Evolutionary conservation across 1,284 basidiomycete genomes (phyloP).

Genomic region (Volvariella surrecta): DNA sequence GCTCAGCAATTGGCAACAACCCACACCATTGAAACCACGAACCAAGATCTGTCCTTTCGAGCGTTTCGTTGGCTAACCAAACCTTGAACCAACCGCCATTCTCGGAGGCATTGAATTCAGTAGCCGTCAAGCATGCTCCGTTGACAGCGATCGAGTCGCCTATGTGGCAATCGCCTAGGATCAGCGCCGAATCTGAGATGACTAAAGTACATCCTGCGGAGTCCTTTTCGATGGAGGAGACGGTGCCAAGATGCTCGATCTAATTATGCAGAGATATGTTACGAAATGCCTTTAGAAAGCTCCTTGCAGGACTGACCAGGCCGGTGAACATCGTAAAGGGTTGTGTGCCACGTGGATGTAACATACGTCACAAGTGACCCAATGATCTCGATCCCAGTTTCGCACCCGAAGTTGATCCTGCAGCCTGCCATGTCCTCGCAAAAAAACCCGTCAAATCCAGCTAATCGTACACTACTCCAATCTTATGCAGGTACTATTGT

Average conservation of each 20-base stretch:
- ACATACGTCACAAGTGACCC: background rate
- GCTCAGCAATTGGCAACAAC: background rate
- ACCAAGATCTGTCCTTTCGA: conserved; percentile 89
- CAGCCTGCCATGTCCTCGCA: too few species aligned
- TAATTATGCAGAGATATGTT: conserved; percentile 16
- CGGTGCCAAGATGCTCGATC: conserved; percentile 79
- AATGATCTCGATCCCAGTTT: too few species aligned
- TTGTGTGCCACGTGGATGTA: conserved; percentile 6
- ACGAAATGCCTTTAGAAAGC: background rate
- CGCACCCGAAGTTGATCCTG: too few species aligned
- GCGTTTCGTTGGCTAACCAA: conserved; percentile 93
- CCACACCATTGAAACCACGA: conserved; percentile 8
- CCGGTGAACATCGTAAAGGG: conserved; percentile 54
- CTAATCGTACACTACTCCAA: conserved; percentile 14
- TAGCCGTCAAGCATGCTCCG: conserved; percentile 81
- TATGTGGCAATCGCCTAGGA: conserved; percentile 87
- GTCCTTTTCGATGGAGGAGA: conserved; percentile 55
- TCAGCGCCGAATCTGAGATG: conserved; percentile 65
- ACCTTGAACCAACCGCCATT: conserved; percentile 82
- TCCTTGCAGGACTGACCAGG: conserved; percentile 43
- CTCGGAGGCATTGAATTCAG: conserved; percentile 59
- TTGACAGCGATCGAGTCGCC: conserved; percentile 93
- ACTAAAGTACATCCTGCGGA: conserved; percentile 77
- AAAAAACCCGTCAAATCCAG: too few species aligned
- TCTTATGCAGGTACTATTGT: conserved; percentile 39